Percentiles rank a stretch among this genome's conserved stretches.
Evolutionary conservation across 441 rosid species (phyloP).

Genomic region (Metrosideros polymorpha): DNA sequence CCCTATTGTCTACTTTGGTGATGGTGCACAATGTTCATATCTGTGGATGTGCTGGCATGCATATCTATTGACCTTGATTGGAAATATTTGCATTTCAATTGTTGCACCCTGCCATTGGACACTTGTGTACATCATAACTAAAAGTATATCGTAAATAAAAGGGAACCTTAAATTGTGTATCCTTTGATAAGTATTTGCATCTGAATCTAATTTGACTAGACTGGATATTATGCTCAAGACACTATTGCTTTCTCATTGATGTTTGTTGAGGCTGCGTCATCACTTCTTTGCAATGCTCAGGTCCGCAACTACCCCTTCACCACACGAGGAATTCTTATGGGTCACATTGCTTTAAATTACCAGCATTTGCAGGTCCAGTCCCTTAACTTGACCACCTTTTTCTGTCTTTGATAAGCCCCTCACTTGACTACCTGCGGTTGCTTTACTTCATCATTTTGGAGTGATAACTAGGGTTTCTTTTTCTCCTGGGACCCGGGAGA

Average conservation of each 20-base stretch:
- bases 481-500: neutral
- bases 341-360: slow-evolving; percentile 65
- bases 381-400: neutral
- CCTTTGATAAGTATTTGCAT: neutral
- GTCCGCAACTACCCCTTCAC: slow-evolving; percentile 97
- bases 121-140: neutral
- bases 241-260: neutral
- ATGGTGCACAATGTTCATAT: neutral
- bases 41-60: neutral
- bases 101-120: neutral
- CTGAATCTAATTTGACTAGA: neutral
- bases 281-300: slow-evolving; percentile 21
- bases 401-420: neutral
- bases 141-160: neutral
- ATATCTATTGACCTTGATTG: neutral
- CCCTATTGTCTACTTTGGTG: neutral
- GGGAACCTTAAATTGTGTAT: neutral
- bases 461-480: neutral
- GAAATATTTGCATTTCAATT: neutral
- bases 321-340: slow-evolving; percentile 94
- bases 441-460: neutral
- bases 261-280: neutral
- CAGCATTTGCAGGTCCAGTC: slow-evolving; percentile 65
- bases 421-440: neutral
- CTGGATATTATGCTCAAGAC: neutral